Evolutionary conservation across 345 rosid genomes (phyloP), one percentile per base, ranked within the genome.

Genomic region (Noccaea bulbosa): DNA sequence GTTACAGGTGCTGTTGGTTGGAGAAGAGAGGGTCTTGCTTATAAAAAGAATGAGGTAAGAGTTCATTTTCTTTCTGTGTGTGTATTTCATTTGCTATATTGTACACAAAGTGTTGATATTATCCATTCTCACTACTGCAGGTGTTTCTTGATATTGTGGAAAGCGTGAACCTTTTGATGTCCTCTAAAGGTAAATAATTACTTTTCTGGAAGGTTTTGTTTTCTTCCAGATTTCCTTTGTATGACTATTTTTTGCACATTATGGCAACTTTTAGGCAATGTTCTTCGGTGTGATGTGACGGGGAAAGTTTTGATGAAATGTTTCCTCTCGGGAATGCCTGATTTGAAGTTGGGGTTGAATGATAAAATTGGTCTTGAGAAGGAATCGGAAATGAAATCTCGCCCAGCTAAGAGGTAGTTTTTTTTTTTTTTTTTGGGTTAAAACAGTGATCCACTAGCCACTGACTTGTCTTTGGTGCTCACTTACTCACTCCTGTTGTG

Each of bases 271-370:
- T 34, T 79, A 95, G 99, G 99, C 55, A 90, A 86, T 16, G 98
- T 92, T 49, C 83, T 95, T 27, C 94, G 96, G 20, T 95, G 99
- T 79, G 99, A 95, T 80, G 99, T 92, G 69, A 92, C 96, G 11
- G 98, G 99, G 52, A 95, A 95, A 85, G 79, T 95, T 63, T 86
- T 92, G 55, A 92, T 95, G 99, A 95, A 94, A 83, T 94, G 99
- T 78, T 92, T 95, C 78, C 94, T 95, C 55, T 92, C 97, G 62
- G 99, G 98, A 83, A 95, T 95, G 99, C 99, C 98, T 79, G 99
- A 95, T 85, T 71, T 95, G 82, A 95, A 95, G 80, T 78, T 95
- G 91, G 99, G 98, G 11, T 87, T 95, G 77, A 93, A 93, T 79
- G 98, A 91, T 83, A 93, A 93, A 81, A 91, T 93, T 86, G 98